A percentile compares a stretch with the other conserved stretches of the same genome.
These are phyloP conservation scores for Durusdinium trenchii DNA, from an alignment of 73 alveolate genomes.

Conservation along the genomic window DNA sequence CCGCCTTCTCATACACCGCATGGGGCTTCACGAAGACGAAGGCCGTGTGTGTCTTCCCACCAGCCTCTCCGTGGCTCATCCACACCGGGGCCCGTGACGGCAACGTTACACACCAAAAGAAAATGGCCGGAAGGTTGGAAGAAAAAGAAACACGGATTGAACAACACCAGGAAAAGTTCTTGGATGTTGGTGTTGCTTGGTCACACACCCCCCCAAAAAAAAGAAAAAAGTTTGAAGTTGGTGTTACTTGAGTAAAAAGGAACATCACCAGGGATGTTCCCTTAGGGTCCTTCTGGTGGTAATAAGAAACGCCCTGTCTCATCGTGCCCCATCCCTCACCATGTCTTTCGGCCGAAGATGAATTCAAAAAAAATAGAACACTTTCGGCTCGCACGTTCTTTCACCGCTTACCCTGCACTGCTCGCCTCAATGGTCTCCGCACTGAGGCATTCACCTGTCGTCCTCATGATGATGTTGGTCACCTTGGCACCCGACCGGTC, in stretches of 20 bases:
- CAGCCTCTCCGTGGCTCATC: conserved; percentile 51
- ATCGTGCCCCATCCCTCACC: not conserved
- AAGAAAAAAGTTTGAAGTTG: too few relatives aligned
- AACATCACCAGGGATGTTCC: too few relatives aligned
- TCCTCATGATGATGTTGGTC: conserved; percentile 82
- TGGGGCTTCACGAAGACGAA: conserved; percentile 94
- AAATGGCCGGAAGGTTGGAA: too few relatives aligned
- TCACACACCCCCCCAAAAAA: too few relatives aligned
- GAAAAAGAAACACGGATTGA: too few relatives aligned
- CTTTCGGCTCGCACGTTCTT: not conserved
- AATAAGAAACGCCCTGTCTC: not conserved
- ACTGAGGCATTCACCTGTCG: conserved; percentile 73
- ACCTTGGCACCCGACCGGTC: not conserved
- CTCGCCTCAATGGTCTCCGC: conserved; percentile 69
- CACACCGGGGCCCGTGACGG: too few relatives aligned
- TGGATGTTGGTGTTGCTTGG: not conserved
- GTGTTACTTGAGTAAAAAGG: too few relatives aligned
- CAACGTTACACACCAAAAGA: too few relatives aligned
- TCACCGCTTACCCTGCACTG: not conserved
- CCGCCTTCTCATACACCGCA: conserved; percentile 54
- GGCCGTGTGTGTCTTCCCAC: conserved; percentile 74
- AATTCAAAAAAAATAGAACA: not conserved
- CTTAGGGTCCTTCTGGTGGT: too few relatives aligned
- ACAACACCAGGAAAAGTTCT: too few relatives aligned
- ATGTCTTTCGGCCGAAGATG: not conserved